phyloP scores from a whole-genome alignment of 768 basidiomycete species.

The Suillus tomentosus region DNA sequence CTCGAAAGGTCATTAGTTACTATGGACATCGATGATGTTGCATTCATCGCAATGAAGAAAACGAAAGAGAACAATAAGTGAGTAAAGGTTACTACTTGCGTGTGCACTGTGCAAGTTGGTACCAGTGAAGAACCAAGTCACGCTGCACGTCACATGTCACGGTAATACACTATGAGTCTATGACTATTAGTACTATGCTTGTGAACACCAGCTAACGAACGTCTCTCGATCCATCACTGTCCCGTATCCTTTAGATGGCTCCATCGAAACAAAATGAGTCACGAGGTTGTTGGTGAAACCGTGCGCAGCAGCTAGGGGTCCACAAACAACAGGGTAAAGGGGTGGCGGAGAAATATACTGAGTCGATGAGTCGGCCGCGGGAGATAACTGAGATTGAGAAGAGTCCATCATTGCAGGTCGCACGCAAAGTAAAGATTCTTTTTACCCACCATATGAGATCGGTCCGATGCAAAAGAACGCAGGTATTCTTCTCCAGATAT shows the following conservation, averaged over 20 bases:
- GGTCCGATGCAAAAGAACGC: slow-evolving; percentile 68
- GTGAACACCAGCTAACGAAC: slow-evolving; percentile 27
- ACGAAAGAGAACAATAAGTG: background rate
- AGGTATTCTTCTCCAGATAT: slow-evolving; percentile 54
- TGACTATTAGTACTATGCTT: background rate
- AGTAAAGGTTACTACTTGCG: background rate
- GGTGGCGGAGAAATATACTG: slow-evolving; percentile 51
- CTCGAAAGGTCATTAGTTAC: slow-evolving; percentile 40
- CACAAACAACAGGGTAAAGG: slow-evolving; percentile 50
- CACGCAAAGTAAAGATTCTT: slow-evolving; percentile 17
- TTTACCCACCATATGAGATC: slow-evolving; percentile 69
- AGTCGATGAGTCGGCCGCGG: slow-evolving; percentile 11
- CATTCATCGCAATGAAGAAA: slow-evolving; percentile 23
- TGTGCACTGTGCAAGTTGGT: slow-evolving; percentile 2
- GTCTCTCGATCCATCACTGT: slow-evolving; percentile 38
- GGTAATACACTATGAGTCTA: background rate
- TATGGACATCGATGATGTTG: slow-evolving; percentile 34
- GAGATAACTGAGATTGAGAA: slow-evolving; percentile 10
- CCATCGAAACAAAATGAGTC: slow-evolving; percentile 59
- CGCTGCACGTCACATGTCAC: slow-evolving; percentile 8
- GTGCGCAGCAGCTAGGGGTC: slow-evolving; percentile 38
- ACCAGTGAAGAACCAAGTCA: background rate
- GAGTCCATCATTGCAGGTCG: slow-evolving; percentile 5
- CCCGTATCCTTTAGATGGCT: slow-evolving; percentile 39
- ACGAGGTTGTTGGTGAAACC: slow-evolving; percentile 56